Percentiles rank a stretch among this genome's conserved stretches.
phyloP scores from a whole-genome alignment of 495 filamentous ascomycete genomes.

The Aspergillus affinis region DNA sequence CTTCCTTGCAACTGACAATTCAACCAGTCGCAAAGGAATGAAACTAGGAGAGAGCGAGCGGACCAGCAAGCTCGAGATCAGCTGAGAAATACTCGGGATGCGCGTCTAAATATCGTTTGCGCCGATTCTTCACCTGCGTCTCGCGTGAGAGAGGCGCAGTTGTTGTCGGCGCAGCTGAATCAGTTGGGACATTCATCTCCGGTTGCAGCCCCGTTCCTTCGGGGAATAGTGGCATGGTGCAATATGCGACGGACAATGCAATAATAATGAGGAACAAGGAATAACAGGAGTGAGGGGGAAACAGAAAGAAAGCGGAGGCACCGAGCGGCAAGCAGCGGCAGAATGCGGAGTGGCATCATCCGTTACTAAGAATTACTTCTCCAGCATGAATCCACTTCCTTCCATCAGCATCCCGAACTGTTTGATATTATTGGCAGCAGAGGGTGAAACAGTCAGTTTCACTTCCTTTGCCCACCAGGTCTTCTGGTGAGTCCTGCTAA shows the following conservation, averaged over 20 bases:
- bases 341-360: neutral
- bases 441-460: neutral
- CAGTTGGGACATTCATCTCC: neutral
- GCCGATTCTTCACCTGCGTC: conserved; percentile 55
- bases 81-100: conserved; percentile 65
- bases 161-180: neutral
- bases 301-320: too few relatives aligned
- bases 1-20: conserved; percentile 9
- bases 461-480: neutral
- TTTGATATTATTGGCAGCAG: neutral
- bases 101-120: conserved; percentile 62
- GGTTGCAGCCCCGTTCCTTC: neutral
- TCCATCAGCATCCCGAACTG: neutral
- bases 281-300: too few relatives aligned
- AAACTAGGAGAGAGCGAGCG: conserved; percentile 40
- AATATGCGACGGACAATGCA: neutral
- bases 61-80: conserved; percentile 64
- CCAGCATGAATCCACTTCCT: neutral
- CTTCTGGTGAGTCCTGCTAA: neutral
- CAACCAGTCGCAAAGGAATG: conserved; percentile 10
- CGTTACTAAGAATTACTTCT: neutral
- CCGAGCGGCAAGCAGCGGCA: neutral
- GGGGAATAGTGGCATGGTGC: conserved; percentile 5
- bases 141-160: neutral
- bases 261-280: too few relatives aligned